Conservation (phyloP, 768 basidiomycete species). For the Phlebiopsis gigantea region DNA sequence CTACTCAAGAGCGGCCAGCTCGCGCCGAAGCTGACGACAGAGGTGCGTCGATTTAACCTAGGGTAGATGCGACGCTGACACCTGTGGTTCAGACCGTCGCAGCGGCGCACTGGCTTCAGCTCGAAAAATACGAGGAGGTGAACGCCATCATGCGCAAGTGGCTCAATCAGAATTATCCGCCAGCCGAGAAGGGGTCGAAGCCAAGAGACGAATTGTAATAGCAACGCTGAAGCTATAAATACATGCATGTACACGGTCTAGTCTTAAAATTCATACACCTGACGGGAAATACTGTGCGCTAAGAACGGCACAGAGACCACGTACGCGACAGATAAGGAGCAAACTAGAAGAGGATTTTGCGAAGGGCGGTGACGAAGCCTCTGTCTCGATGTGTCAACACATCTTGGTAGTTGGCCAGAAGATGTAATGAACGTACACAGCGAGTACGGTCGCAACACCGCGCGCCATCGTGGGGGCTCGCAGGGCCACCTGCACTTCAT, state of each 20-base stretch:
- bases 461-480: background rate
- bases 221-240: background rate
- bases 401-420: background rate
- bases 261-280: no score
- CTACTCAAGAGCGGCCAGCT: constrained; percentile 24
- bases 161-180: constrained; percentile 30
- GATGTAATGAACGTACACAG: background rate
- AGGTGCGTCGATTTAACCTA: constrained; percentile 22
- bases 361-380: no score
- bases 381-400: no score
- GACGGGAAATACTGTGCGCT: background rate
- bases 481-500: no score
- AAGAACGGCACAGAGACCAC: background rate
- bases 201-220: background rate
- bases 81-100: constrained; percentile 36
- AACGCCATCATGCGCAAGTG: constrained; percentile 49
- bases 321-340: background rate
- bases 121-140: constrained; percentile 50
- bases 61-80: background rate
- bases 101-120: constrained; percentile 64
- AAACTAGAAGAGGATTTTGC: background rate
- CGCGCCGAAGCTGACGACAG: constrained; percentile 30
- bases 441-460: background rate
- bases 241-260: no score
- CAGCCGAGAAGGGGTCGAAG: background rate